Conservation (phyloP, 257 asterid genomes). For the Solanum commersonii region DNA sequence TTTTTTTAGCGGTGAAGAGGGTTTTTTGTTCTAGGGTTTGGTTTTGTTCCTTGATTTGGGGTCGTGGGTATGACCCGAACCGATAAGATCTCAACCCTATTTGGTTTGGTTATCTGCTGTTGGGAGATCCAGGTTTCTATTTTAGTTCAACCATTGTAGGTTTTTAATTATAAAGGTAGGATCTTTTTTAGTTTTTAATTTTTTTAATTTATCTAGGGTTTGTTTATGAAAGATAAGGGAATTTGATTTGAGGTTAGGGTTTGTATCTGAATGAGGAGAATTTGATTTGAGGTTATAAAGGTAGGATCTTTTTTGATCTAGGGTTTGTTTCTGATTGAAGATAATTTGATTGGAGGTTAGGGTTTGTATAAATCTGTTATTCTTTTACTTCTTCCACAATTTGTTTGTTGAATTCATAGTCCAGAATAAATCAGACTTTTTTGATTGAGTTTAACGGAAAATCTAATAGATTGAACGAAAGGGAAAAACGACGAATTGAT, state of each 20-base stretch:
- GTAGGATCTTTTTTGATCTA: neutral
- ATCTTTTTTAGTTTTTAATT: neutral
- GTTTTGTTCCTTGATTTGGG: slow-evolving; percentile 19
- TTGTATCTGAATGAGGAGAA: slow-evolving; percentile 2
- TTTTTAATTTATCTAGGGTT: slow-evolving; percentile 3
- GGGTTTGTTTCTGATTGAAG: neutral
- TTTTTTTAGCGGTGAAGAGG: neutral
- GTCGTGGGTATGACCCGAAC: slow-evolving; percentile 20
- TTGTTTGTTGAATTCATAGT: neutral
- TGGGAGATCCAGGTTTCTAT: slow-evolving; percentile 3
- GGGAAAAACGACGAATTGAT: neutral
- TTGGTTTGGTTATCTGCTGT: neutral
- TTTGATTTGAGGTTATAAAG: neutral
- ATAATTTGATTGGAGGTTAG: neutral
- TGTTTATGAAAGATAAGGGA: neutral
- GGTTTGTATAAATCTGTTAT: slow-evolving; percentile 8
- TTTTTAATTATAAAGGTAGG: slow-evolving; percentile 25
- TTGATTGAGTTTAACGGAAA: neutral
- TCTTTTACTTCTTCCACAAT: neutral
- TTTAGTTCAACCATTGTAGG: neutral
- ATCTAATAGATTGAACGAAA: neutral
- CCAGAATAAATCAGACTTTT: neutral
- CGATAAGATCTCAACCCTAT: neutral
- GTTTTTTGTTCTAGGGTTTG: neutral
- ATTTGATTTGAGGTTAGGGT: slow-evolving; percentile 8